A percentile compares a stretch with the other conserved stretches of the same genome.
Evolutionary conservation across 2,329 filamentous ascomycete genomes (phyloP).

Genomic region (Colletotrichum sp.): DNA sequence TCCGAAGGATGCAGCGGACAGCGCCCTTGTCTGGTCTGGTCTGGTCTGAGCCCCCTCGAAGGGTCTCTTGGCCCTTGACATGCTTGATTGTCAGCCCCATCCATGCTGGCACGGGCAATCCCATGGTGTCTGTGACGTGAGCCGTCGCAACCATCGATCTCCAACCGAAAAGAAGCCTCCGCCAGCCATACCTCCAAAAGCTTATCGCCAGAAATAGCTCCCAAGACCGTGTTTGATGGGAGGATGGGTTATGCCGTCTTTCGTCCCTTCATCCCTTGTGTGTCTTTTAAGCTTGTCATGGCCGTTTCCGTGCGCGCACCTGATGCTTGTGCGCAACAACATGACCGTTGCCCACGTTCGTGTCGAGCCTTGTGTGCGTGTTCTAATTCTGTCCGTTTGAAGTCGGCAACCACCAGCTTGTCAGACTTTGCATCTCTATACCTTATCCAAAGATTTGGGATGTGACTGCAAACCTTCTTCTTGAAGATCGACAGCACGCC

Average conservation of each 20-base stretch:
- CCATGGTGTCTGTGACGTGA: constrained; percentile 18
- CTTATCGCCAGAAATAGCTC: constrained; percentile 18
- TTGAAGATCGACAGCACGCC: background rate
- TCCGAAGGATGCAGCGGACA: constrained; percentile 5
- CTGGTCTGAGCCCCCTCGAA: background rate
- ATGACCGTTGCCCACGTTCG: background rate
- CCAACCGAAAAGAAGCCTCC: background rate
- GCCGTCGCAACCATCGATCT: constrained; percentile 21
- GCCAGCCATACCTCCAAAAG: constrained; percentile 9
- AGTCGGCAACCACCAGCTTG: background rate
- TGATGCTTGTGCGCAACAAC: background rate
- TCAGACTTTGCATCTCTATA: background rate
- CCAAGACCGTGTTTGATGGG: background rate
- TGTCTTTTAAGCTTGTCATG: constrained; percentile 18
- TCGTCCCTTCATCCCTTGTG: constrained; percentile 9
- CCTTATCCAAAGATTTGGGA: constrained; percentile 6
- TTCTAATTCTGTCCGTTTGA: constrained; percentile 18
- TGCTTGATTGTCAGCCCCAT: constrained; percentile 2
- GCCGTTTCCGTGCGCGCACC: constrained; percentile 1
- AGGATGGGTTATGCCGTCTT: background rate
- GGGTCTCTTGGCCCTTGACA: background rate
- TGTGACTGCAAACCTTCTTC: background rate
- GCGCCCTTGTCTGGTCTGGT: background rate
- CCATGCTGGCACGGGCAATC: constrained; percentile 11
- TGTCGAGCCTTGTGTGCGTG: background rate